Evolutionary conservation across 495 filamentous ascomycete species (phyloP), one percentile per base, ranked within the genome.

Genomic region (Tuber aestivum): DNA sequence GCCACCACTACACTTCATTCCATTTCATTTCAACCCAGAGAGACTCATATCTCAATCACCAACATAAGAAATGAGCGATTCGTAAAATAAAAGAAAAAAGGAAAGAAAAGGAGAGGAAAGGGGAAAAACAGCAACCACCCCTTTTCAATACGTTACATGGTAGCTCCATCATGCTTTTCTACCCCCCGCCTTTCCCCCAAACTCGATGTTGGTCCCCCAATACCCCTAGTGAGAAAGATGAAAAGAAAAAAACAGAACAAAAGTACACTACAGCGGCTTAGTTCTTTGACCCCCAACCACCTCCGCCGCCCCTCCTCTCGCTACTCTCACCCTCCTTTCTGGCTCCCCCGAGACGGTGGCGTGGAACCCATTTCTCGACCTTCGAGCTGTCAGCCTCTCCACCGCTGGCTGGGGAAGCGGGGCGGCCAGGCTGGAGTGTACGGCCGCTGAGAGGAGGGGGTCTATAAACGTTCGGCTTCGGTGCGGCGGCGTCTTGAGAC

Each of bases 201-300:
- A 61, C 23, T 10, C 50, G 50, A 23, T 23, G 48, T 32, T 9
- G 3, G 23, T n/a, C 27, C 56, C 14, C 27, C 18, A 20, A 65
- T 65, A 65, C 14, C 56, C 56, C 56, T 20, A 18, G 56, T 35
- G 32, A 35, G 32, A 65, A 65, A 18, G 27, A 65, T 35, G 56
- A 40, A 78, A 71, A 70, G 45, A 48, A 91, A 82, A 86, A 88
- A 78, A 84, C 75, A 86, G 85, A 72, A 83, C 78, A 77, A 78
- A 75, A 74, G 73, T n/a, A n/a, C n/a, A 79, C 79, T 68, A 77
- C 50, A 75, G 40, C 35, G 37, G 61, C 21, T 71, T 79, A 79
- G 23, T 21, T 12, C 45, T 27, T 79, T 79, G 56, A 50, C 41
- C n/a, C 76, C 78, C 78, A 79, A 40, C 76, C n/a, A 10, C 78